Evolutionary conservation across 768 basidiomycete species (phyloP).

Genomic region (Russula foetens): DNA sequence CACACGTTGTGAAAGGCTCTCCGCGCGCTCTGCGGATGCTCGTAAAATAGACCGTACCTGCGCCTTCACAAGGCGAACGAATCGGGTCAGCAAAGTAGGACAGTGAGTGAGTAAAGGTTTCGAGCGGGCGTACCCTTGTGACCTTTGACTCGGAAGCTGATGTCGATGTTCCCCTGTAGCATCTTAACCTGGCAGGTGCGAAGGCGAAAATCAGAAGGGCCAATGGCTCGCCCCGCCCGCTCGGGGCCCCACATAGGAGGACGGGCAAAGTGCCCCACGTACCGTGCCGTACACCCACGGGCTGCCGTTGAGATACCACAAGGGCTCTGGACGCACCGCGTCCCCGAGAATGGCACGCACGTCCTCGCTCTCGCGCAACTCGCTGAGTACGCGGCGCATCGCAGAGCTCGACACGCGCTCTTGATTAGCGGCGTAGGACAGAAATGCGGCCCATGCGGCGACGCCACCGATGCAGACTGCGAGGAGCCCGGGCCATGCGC

Average conservation of each 20-base stretch:
- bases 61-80: slow-evolving; percentile 33
- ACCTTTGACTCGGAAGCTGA: slow-evolving; percentile 69
- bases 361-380: slow-evolving; percentile 43
- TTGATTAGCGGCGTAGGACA: slow-evolving; percentile 64
- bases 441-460: slow-evolving; percentile 58
- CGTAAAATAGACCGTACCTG: slow-evolving; percentile 77
- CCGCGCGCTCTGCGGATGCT: slow-evolving; percentile 44
- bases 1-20: slow-evolving; percentile 26
- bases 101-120: no score
- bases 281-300: slow-evolving; percentile 65
- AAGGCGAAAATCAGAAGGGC: neutral
- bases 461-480: slow-evolving; percentile 45
- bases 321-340: slow-evolving; percentile 53
- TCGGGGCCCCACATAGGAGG: neutral
- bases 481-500: slow-evolving; percentile 51
- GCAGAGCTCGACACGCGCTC: slow-evolving; percentile 73
- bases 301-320: slow-evolving; percentile 73
- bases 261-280: slow-evolving; percentile 23
- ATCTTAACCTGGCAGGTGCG: slow-evolving; percentile 48
- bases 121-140: slow-evolving; percentile 44
- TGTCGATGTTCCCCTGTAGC: slow-evolving; percentile 67
- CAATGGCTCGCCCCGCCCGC: no score
- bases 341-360: slow-evolving; percentile 53
- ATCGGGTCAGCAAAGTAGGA: neutral
- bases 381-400: slow-evolving; percentile 55